These are phyloP conservation scores for Trifolium repens DNA, from an alignment of 306 rosid species.

Conservation along the genomic window DNA sequence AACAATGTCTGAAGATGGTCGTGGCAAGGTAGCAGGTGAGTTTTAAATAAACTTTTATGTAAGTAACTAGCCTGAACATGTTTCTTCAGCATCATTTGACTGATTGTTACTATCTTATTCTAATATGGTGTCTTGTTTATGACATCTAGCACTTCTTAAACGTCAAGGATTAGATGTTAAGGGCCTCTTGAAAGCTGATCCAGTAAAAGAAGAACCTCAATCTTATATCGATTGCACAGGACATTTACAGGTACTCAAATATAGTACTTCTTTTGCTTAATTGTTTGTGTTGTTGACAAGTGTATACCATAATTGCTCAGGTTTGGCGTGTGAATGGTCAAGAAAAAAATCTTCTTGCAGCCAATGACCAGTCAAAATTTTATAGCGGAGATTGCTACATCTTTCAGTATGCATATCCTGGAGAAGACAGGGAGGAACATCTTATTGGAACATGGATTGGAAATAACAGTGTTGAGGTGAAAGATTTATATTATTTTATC, in stretches of 20 bases:
- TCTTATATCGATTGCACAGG: conserved; percentile 97
- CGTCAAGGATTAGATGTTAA: conserved; percentile 98
- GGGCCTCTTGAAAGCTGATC: conserved; percentile 90
- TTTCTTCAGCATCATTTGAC: conserved; percentile 28
- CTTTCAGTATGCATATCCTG: conserved; percentile 89
- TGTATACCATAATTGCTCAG: conserved; percentile 55
- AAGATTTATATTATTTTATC: conserved; percentile 34
- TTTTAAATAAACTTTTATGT: conserved; percentile 42
- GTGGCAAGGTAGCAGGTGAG: conserved; percentile 99
- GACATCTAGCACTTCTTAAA: conserved; percentile 80
- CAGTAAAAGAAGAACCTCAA: conserved; percentile 93
- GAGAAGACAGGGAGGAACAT: conserved; percentile 90
- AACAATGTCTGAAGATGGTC: conserved; percentile 84
- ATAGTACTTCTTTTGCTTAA: conserved; percentile 22
- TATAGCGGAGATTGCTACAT: conserved; percentile 92
- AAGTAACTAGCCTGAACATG: conserved; percentile 29
- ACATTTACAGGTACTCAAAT: conserved; percentile 74
- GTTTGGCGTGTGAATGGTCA: conserved; percentile 89
- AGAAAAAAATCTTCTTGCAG: conserved; percentile 76
- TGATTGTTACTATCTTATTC: neutral
- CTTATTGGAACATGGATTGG: conserved; percentile 96
- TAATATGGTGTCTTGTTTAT: conserved; percentile 39
- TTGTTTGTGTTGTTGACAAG: conserved; percentile 44
- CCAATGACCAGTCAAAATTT: conserved; percentile 86
- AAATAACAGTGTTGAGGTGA: conserved; percentile 88